Conservation (phyloP, 495 filamentous ascomycete genomes). For the Talaromyces borbonicus region DNA sequence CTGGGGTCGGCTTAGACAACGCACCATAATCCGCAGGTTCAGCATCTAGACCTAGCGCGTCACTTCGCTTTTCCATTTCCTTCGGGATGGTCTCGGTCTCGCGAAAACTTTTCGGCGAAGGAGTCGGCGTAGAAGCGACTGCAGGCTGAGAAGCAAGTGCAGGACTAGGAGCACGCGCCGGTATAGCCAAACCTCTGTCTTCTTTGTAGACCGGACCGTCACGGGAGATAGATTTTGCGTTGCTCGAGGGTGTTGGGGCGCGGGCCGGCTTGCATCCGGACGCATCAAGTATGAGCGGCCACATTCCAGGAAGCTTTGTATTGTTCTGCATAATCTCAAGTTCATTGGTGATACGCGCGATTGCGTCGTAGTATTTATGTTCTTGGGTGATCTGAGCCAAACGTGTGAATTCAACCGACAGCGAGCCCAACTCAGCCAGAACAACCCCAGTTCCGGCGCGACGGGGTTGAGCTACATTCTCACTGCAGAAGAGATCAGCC, state of each 20-base stretch:
- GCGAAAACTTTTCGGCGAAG: conserved; percentile 11
- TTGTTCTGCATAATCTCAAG: conserved; percentile 68
- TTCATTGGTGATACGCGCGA: conserved; percentile 83
- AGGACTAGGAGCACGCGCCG: too few species aligned
- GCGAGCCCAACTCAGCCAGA: conserved; percentile 78
- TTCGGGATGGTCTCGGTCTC: neutral
- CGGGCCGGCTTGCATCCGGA: conserved; percentile 49
- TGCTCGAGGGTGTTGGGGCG: neutral
- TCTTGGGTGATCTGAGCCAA: conserved; percentile 85
- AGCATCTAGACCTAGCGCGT: conserved; percentile 17
- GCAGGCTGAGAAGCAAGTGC: too few species aligned
- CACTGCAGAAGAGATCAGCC: conserved; percentile 20
- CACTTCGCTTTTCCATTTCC: conserved; percentile 17
- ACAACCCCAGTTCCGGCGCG: conserved; percentile 52
- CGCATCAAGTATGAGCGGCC: conserved; percentile 73
- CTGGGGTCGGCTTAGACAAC: neutral
- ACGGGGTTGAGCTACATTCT: conserved; percentile 52
- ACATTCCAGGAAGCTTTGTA: conserved; percentile 73
- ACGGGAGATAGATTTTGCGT: too few species aligned
- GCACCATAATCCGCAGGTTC: conserved; percentile 19
- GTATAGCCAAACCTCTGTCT: conserved; percentile 2
- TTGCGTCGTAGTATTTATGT: conserved; percentile 85
- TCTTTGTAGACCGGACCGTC: too few species aligned
- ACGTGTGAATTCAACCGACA: conserved; percentile 92
- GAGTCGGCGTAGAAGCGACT: conserved; percentile 12